Evolutionary conservation across 2,329 filamentous ascomycete species (phyloP).

Genomic region (Pseudogymnoascus sp.): DNA sequence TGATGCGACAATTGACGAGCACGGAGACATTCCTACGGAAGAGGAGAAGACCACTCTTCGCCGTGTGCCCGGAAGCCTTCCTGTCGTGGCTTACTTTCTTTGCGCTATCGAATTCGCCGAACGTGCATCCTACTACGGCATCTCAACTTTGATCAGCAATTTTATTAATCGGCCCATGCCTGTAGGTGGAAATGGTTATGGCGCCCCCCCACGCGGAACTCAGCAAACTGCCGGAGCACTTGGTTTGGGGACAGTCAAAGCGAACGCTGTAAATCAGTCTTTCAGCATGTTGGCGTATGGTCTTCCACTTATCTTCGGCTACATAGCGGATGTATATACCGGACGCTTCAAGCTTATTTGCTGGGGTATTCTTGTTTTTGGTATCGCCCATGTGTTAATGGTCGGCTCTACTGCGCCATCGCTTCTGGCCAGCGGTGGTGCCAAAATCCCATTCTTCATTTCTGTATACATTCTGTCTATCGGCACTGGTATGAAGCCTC

Average conservation of each 20-base stretch:
- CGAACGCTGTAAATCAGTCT: slow-evolving; percentile 44
- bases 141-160: slow-evolving; percentile 50
- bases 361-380: slow-evolving; percentile 39
- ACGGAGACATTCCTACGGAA: slow-evolving; percentile 34
- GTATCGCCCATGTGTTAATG: slow-evolving; percentile 43
- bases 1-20: not conserved
- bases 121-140: slow-evolving; percentile 72
- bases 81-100: slow-evolving; percentile 59
- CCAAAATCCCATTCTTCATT: slow-evolving; percentile 29
- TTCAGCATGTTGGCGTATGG: slow-evolving; percentile 42
- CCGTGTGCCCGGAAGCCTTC: slow-evolving; percentile 55
- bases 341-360: slow-evolving; percentile 58
- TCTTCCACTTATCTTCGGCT: slow-evolving; percentile 43
- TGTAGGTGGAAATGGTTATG: slow-evolving; percentile 14
- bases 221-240: slow-evolving; percentile 42
- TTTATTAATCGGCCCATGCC: slow-evolving; percentile 47
- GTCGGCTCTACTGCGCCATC: slow-evolving; percentile 26
- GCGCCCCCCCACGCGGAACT: slow-evolving; percentile 18
- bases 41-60: slow-evolving; percentile 53
- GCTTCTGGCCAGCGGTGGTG: slow-evolving; percentile 26
- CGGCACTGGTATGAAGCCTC: slow-evolving; percentile 23
- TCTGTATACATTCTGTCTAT: slow-evolving; percentile 28
- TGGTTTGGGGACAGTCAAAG: slow-evolving; percentile 44
- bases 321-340: slow-evolving; percentile 49
- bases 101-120: slow-evolving; percentile 68